Evolutionary conservation across 2,329 filamentous ascomycete genomes (phyloP).

Genomic region (Neonectria punicea): DNA sequence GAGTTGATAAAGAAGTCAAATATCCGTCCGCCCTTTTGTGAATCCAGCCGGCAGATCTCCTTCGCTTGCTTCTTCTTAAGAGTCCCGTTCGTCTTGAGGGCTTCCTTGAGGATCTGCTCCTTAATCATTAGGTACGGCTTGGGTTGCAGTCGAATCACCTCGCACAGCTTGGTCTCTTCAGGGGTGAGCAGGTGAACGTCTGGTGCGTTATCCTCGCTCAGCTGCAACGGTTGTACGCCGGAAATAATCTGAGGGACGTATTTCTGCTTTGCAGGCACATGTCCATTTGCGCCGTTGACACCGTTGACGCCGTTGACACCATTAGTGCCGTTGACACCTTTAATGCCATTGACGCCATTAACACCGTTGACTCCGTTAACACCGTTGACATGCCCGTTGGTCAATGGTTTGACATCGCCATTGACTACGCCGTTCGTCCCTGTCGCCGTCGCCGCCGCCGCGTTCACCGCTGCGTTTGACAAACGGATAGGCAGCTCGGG

Average conservation of each 20-base stretch:
- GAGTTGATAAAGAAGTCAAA: constrained; percentile 96
- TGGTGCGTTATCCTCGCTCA: constrained; percentile 79
- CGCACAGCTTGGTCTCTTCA: constrained; percentile 89
- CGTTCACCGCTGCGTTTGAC: neutral
- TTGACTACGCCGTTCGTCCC: constrained; percentile 51
- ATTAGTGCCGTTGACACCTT: constrained; percentile 64
- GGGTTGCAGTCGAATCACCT: constrained; percentile 83
- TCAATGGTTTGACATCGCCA: constrained; percentile 62
- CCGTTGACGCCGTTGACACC: constrained; percentile 55
- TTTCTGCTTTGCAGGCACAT: constrained; percentile 57
- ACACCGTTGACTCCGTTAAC: constrained; percentile 60
- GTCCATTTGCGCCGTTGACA: constrained; percentile 52
- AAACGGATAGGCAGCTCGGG: constrained; percentile 78
- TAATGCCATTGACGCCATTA: constrained; percentile 58
- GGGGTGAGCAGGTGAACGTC: constrained; percentile 87
- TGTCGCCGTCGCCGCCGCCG: constrained; percentile 34
- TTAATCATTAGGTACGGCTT: constrained; percentile 97
- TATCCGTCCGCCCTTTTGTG: constrained; percentile 83
- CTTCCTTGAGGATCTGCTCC: constrained; percentile 89
- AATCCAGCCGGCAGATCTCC: constrained; percentile 85
- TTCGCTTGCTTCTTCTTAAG: constrained; percentile 95
- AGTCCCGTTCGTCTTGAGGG: constrained; percentile 85
- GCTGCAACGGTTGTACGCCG: constrained; percentile 70
- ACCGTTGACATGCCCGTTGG: constrained; percentile 57
- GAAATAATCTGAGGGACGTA: constrained; percentile 66